phyloP scores from a whole-genome alignment of 1,139 yeast species.

The Pichia inconspicua region DNA sequence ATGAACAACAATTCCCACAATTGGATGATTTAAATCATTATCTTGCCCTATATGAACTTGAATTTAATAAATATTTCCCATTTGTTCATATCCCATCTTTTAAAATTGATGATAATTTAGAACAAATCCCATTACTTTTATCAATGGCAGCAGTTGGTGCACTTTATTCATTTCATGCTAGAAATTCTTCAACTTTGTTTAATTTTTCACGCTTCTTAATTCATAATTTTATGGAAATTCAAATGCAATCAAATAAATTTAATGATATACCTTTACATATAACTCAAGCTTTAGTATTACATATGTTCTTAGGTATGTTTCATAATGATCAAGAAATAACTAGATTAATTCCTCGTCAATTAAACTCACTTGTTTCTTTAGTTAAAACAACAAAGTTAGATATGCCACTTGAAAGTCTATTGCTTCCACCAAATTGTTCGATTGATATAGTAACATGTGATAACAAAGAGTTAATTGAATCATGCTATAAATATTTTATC shows the following conservation, averaged over 20 bases:
- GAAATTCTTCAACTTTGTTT: conserved; percentile 67
- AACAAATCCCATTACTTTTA: conserved; percentile 68
- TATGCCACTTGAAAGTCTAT: conserved; percentile 55
- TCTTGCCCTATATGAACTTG: conserved; percentile 59
- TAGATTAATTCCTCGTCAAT: conserved; percentile 66
- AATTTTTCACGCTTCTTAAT: conserved; percentile 73
- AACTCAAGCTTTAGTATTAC: conserved; percentile 77
- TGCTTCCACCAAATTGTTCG: conserved; percentile 48
- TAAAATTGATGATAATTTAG: conserved; percentile 43
- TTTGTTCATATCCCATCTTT: conserved; percentile 73
- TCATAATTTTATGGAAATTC: conserved; percentile 64
- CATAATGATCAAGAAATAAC: conserved; percentile 67
- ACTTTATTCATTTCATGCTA: conserved; percentile 70
- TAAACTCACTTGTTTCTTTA: conserved; percentile 69
- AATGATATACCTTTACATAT: conserved; percentile 76
- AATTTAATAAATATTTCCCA: conserved; percentile 75
- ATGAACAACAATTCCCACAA: conserved; percentile 58
- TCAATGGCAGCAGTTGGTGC: conserved; percentile 90
- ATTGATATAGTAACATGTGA: conserved; percentile 21
- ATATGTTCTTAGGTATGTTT: conserved; percentile 76
- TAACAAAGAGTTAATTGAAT: conserved; percentile 35
- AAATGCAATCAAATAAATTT: conserved; percentile 40
- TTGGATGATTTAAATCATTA: conserved; percentile 68
- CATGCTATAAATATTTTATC: conserved; percentile 67
- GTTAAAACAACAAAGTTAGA: conserved; percentile 72